These are phyloP conservation scores for Oenanthe javanica DNA, from an alignment of 140 eudicot genomes.

Conservation along the genomic window DNA sequence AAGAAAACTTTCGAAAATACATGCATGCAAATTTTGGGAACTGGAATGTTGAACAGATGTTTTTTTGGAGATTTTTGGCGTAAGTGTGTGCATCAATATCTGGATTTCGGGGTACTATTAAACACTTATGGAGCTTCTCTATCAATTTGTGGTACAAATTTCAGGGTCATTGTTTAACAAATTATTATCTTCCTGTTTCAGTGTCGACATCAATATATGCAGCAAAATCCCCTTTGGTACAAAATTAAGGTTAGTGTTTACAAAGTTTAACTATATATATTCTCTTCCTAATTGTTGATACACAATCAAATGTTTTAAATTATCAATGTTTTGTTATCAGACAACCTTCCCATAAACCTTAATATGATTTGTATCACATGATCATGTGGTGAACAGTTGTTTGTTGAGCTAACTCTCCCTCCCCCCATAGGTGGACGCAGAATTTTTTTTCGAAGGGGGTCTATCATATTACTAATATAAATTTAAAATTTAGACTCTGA, in stretches of 20 bases:
- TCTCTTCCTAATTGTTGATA: neutral
- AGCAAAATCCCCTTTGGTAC: conserved; percentile 39
- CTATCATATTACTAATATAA: too few species aligned
- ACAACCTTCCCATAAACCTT: neutral
- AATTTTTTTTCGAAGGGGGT: too few species aligned
- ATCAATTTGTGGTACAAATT: neutral
- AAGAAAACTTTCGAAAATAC: neutral
- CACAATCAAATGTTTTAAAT: neutral
- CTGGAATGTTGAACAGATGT: neutral
- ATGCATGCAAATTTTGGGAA: neutral
- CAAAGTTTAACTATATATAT: neutral
- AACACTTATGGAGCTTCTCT: neutral
- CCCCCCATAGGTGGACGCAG: too few species aligned
- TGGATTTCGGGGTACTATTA: neutral
- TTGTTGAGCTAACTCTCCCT: neutral
- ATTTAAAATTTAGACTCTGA: too few species aligned
- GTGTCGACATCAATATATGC: conserved; percentile 40
- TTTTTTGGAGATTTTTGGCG: neutral
- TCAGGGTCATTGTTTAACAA: neutral
- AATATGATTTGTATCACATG: neutral
- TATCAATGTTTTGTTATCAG: neutral
- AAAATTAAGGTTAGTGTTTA: conserved; percentile 37
- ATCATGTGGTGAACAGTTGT: neutral
- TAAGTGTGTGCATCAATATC: neutral
- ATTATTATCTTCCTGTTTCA: conserved; percentile 20